Evolutionary conservation across 2,329 filamentous ascomycete genomes (phyloP), one percentile per base, ranked within the genome.

Genomic region (Aspergillus japonicus): DNA sequence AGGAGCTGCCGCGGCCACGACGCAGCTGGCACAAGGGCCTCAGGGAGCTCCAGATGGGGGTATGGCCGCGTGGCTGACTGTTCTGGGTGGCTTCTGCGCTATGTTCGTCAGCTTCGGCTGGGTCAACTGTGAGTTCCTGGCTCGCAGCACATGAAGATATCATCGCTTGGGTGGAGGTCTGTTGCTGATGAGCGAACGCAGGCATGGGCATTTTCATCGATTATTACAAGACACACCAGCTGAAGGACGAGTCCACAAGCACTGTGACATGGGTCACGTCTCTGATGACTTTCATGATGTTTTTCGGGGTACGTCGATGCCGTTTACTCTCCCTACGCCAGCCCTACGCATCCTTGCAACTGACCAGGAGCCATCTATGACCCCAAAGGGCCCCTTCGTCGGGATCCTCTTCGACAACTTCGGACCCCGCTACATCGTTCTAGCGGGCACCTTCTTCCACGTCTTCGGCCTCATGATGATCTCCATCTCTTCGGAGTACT

Each of bases 401-500:
- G 61, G 61, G 2, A 55, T 60, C 2, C n/a, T 62, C 5, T 62
- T 82, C 66, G 88, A 90, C 67, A 83, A 80, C 58, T 83, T 85
- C 62, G 88, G 88, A 0, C 86, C 87, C 0, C 79, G 81, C 29
- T 81, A 77, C 60, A 57, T 89, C 0, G 71, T 84, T 3, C 47
- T 82, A 0, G 68, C 76, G 47, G 83, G 83, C 16, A 79, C 78
- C 3, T 77, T 85, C 60, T 68, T 85, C 59, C 82, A 85, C 59
- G 80, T 85, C 53, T 82, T 85, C 58, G 82, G 82, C 4, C 70
- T 85, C 35, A 85, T 85, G 82, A 85, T 85, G 83, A 76, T 81
- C 5, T 81, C 77, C 31, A 70, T 84, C 8, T 80, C 80, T 29
- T 77, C 68, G 1, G 71, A 83, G 62, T 85, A 85, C 71, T 85